Percentiles rank a stretch among this genome's conserved stretches.
These are phyloP conservation scores for Sugiyamaella novakii DNA, from an alignment of 1,139 yeast species.

Conservation along the genomic window DNA sequence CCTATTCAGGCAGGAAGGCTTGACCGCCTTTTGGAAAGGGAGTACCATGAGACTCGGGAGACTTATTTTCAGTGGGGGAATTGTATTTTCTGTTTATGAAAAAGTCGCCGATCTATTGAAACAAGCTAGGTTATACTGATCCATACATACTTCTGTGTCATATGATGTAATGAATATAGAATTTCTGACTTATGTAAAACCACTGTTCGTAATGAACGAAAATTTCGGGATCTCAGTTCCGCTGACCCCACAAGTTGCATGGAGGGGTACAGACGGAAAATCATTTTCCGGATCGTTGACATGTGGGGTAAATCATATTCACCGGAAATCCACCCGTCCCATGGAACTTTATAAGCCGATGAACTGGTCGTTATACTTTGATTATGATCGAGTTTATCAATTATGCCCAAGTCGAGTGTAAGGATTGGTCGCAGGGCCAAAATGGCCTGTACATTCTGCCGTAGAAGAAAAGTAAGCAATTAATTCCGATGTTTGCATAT, in stretches of 20 bases:
- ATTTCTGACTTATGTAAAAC: no score
- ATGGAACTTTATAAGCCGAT: background rate
- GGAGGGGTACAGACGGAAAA: background rate
- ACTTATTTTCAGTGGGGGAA: slow-evolving; percentile 87
- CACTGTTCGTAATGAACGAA: no score
- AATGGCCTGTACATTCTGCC: slow-evolving; percentile 15
- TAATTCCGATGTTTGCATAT: no score
- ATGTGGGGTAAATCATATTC: background rate
- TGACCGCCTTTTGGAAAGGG: slow-evolving; percentile 92
- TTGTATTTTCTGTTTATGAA: slow-evolving; percentile 90
- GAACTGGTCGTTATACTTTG: background rate
- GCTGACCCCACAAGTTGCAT: background rate
- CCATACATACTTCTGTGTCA: no score
- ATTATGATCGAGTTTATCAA: background rate
- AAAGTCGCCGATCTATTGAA: slow-evolving; percentile 67
- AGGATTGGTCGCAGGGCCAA: slow-evolving; percentile 6
- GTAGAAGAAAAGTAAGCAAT: slow-evolving; percentile 15
- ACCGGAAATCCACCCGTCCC: background rate
- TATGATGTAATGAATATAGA: no score
- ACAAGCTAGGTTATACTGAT: no score
- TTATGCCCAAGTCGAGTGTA: background rate
- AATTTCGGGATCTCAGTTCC: background rate
- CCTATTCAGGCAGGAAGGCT: slow-evolving; percentile 78
- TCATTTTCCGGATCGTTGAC: background rate
- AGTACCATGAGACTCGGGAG: slow-evolving; percentile 95